Evolutionary conservation across 2,329 filamentous ascomycete genomes (phyloP), one percentile per base, ranked within the genome.

Genomic region (Domatiomyces globalis): DNA sequence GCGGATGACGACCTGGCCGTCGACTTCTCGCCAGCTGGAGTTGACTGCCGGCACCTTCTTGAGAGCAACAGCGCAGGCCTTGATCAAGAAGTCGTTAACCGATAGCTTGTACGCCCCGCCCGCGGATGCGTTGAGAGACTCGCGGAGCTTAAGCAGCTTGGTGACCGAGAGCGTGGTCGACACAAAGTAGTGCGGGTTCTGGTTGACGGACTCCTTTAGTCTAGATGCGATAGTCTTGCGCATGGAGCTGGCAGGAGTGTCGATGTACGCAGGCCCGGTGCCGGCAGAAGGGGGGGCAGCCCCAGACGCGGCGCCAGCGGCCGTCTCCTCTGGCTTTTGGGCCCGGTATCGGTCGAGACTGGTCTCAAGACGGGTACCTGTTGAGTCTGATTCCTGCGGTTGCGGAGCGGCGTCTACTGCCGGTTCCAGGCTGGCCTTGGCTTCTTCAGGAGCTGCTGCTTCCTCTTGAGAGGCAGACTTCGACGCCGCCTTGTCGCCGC

Each of bases 41-140:
- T 98, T 98, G 72, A 89, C 92, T 59, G 85, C 80, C 54, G 92
- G 92, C 47, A 96, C 89, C 79, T 95, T 95, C 74, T 84, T 84
- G 67, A 84, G 87, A 56, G 92, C 92, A 57, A 85, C 75, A 54
- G 81, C 86, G 53, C 90, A 86, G 61, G 90, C 92, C 80, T 98
- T 98, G 79, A 98, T 87, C 58, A 98, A 78, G 79, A 98, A 95
- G 73, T 98, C 92, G 73, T 98, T 98, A 73, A 98, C 87, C n/a
- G 89, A 95, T 54, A 98, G 85, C 81, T 95, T 98, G 81, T 95
- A 98, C 71, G 88, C 83, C 73, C 90, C 92, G 57, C 95, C 84
- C 46, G 87, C 76, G 10, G 85, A 83, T 66, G 81, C 80, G 75
- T 98, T 98, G 61, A 98, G 81, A 53, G 90, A 88, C 72, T 87